Conservation (phyloP, 2,329 filamentous ascomycete species). For the Cladosporium velox region DNA sequence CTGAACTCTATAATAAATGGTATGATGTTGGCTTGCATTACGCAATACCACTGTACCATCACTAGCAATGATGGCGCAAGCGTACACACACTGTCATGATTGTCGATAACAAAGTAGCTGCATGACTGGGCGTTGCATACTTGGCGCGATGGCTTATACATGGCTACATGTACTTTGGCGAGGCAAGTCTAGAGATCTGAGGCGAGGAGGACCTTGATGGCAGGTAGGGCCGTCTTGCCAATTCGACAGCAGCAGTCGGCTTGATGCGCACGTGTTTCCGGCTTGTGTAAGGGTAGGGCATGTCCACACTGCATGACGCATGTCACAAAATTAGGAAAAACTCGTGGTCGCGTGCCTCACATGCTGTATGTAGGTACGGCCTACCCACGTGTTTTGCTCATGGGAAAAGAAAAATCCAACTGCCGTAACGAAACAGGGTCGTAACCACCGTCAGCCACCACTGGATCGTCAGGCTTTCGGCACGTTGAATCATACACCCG, state of each 20-base stretch:
- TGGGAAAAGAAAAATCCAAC: not conserved
- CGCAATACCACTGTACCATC: not conserved
- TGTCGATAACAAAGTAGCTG: not conserved
- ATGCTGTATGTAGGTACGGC: not conserved
- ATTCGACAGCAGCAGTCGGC: not conserved
- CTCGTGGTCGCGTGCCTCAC: not conserved
- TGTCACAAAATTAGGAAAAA: no score
- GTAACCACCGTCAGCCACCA: not conserved
- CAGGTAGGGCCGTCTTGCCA: not conserved
- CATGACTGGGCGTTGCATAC: not conserved
- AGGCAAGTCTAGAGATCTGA: not conserved
- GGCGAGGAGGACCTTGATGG: not conserved
- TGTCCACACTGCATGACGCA: not conserved
- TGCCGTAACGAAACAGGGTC: conserved; percentile 1
- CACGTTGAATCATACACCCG: conserved; percentile 3
- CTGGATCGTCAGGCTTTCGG: conserved; percentile 6
- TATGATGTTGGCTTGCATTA: not conserved
- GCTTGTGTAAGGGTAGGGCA: not conserved
- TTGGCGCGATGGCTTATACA: not conserved
- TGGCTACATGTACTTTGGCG: not conserved
- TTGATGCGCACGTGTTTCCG: not conserved
- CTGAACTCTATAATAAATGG: not conserved
- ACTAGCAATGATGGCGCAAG: not conserved
- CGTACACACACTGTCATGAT: not conserved
- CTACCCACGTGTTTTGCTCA: conserved; percentile 2